Evolutionary conservation across 345 rosid species (phyloP).

Genomic region (Populus simonii): DNA sequence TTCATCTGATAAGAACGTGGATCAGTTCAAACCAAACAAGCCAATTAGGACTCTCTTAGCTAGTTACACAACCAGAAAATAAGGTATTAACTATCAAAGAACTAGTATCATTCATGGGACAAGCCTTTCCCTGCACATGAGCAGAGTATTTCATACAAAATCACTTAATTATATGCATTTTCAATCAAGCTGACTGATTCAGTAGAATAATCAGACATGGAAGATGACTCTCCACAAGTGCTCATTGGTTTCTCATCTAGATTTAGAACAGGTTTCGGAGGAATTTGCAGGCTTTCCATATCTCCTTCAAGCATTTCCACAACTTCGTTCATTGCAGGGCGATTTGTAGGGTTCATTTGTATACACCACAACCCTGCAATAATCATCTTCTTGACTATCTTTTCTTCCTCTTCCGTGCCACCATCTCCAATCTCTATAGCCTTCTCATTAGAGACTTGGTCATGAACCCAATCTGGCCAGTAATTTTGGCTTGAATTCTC

Average conservation of each 20-base stretch:
- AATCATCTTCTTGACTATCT: neutral
- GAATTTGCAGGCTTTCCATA: neutral
- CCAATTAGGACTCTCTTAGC: no score
- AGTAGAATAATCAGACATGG: neutral
- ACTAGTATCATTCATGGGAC: neutral
- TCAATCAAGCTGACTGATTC: neutral
- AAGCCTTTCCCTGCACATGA: neutral
- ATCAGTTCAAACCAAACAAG: no score
- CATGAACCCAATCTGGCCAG: neutral
- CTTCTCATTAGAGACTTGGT: neutral
- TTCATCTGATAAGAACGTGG: no score
- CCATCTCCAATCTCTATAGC: neutral
- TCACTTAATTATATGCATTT: neutral
- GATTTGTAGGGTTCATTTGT: neutral
- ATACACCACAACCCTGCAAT: neutral
- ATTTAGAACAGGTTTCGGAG: neutral
- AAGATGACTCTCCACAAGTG: neutral
- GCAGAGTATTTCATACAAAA: neutral
- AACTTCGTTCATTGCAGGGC: neutral
- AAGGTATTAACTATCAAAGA: no score
- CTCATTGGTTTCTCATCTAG: neutral
- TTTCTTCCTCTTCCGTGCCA: neutral
- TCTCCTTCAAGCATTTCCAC: slow-evolving; percentile 9
- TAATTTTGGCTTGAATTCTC: neutral
- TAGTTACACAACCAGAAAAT: no score